phyloP scores from a whole-genome alignment of 768 basidiomycete genomes.

The Scleroderma citrinum region DNA sequence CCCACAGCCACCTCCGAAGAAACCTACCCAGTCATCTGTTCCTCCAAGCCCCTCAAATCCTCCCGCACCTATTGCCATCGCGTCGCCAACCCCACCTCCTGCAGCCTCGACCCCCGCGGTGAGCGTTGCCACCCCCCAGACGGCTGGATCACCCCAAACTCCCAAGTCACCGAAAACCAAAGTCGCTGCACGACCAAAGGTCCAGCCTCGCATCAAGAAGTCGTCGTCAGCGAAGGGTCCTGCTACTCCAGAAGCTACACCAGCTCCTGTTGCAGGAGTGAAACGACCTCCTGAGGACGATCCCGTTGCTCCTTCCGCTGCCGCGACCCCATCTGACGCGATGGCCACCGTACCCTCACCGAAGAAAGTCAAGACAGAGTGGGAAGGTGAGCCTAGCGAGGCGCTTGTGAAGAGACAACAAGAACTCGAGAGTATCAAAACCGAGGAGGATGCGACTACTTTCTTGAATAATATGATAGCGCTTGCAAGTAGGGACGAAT shows the following conservation, averaged over 20 bases:
- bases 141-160: slow-evolving; percentile 53
- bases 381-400: slow-evolving; percentile 57
- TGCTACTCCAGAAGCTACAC: slow-evolving; percentile 31
- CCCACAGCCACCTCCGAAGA: slow-evolving; percentile 12
- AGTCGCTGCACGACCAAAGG: slow-evolving; percentile 41
- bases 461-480: slow-evolving; percentile 64
- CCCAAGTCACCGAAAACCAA: slow-evolving; percentile 70
- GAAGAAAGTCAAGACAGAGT: slow-evolving; percentile 67
- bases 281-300: slow-evolving; percentile 33
- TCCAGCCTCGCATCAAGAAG: slow-evolving; percentile 23
- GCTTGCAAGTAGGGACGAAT: slow-evolving; percentile 36
- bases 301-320: slow-evolving; percentile 18
- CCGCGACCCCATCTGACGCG: slow-evolving; percentile 26
- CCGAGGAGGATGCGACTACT: slow-evolving; percentile 56
- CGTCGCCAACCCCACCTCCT: slow-evolving; percentile 41
- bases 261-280: slow-evolving; percentile 24
- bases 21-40: slow-evolving; percentile 9
- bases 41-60: slow-evolving; percentile 20
- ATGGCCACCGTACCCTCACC: slow-evolving; percentile 55
- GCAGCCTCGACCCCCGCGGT: slow-evolving; percentile 46
- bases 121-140: slow-evolving; percentile 34
- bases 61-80: slow-evolving; percentile 7
- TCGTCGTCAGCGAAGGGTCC: slow-evolving; percentile 26
- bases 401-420: slow-evolving; percentile 37
- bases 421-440: slow-evolving; percentile 45